These are phyloP conservation scores for Penstemon newberryi DNA, from an alignment of 257 asterid species.

Conservation along the genomic window DNA sequence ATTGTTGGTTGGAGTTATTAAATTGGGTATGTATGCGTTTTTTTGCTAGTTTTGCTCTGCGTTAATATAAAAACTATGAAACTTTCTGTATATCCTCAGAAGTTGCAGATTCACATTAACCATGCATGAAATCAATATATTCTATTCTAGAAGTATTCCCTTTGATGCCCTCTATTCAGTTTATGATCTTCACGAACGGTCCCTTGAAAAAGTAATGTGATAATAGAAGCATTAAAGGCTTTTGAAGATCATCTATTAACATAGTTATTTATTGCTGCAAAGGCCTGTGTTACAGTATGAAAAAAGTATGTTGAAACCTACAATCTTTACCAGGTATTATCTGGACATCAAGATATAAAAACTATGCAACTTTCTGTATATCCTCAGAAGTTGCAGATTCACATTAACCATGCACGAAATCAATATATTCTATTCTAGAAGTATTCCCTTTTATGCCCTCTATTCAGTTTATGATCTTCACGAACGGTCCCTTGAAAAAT, in stretches of 20 bases:
- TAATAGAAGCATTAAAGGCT: too few species aligned
- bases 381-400: neutral
- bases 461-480: neutral
- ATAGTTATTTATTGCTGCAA: neutral
- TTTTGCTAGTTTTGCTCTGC: neutral
- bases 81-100: neutral
- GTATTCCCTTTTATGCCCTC: neutral
- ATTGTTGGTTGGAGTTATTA: neutral
- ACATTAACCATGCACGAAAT: too few species aligned
- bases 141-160: neutral
- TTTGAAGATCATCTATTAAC: neutral
- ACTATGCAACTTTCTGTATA: neutral
- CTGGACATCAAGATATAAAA: constrained; percentile 68
- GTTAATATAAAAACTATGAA: neutral
- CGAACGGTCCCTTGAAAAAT: too few species aligned
- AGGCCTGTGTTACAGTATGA: neutral
- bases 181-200: too few species aligned
- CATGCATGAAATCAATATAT: too few species aligned
- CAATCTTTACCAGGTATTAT: constrained; percentile 53
- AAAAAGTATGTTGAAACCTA: neutral
- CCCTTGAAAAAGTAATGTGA: too few species aligned
- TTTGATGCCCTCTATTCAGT: neutral
- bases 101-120: neutral
- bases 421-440: neutral
- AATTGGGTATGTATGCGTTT: neutral